Evolutionary conservation across 1,139 yeast genomes (phyloP), one percentile per base, ranked within the genome.

Genomic region (Wickerhamiella infanticola): DNA sequence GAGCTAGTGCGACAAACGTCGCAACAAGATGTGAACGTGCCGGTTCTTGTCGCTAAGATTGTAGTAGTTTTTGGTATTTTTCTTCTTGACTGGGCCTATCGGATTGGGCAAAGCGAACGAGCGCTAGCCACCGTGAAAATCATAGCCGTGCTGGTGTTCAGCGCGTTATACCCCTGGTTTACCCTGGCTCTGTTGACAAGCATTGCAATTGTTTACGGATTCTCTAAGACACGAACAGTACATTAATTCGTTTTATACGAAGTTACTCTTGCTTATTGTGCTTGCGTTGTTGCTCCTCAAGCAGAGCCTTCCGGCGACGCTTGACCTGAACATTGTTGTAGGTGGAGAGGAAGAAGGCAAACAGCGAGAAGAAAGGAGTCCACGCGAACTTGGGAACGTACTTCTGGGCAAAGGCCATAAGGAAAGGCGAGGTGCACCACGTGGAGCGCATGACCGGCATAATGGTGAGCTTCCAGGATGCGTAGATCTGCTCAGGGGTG

Each of bases 331-430:
- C 74, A 62, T 85, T 85, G 62, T 84, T 90, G 55, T 75, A 74
- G 3, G 94, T 83, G 18, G 90, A 86, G 52, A 85, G 65, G 37
- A 81, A 60, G 57, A 84, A 84, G 55, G 78, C 82, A 39, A 84
- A 78, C 50, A 80, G 58, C 51, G 79, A 78, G 66, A 83, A 83
- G 64, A 82, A 82, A 2, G 84, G 84, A 6, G 83, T 85, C 95
- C 95, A 85, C 42, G 81, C 72, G 52, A 79, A 78, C 11, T 85
- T 85, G 18, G 75, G 73, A 33, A 85, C 60, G 58, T 73, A 81
- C 48, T 70, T 75, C 60, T 85, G 95, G n/a, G 95, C 94, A 46
- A 81, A 54, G 1, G 77, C 66, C 58, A 82, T 63, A 5, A 81
- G 73, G 18, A 76, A 56, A 9, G 82, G 78, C 35, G 83, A 76